Percentiles rank a stretch among this genome's conserved stretches.
These are phyloP conservation scores for Vaccinium corymbosum DNA, from an alignment of 148 eudicot species.

Conservation along the genomic window DNA sequence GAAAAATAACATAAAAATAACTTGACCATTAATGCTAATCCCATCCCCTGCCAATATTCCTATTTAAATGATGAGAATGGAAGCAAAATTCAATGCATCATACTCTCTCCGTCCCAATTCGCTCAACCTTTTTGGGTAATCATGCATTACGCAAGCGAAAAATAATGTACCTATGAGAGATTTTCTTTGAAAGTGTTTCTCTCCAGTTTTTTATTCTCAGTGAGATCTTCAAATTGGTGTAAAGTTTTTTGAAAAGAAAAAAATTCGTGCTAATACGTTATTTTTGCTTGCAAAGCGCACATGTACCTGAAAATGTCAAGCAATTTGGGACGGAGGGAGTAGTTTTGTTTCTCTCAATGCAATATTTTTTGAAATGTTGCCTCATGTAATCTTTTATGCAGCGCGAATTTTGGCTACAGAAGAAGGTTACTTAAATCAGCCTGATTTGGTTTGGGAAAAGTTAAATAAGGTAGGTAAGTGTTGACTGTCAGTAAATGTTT, in stretches of 20 bases:
- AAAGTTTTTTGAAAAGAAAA: too few relatives aligned
- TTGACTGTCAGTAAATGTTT: not conserved
- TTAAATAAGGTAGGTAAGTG: constrained; percentile 64
- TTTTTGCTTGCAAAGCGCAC: too few relatives aligned
- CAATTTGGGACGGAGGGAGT: too few relatives aligned
- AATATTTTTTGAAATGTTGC: not conserved
- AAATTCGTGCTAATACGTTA: too few relatives aligned
- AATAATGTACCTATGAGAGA: too few relatives aligned
- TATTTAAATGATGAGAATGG: not conserved
- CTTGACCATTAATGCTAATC: not conserved
- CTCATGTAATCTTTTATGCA: constrained; percentile 36
- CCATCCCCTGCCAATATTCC: not conserved
- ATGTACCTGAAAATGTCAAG: too few relatives aligned
- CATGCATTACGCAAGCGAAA: too few relatives aligned
- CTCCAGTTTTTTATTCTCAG: too few relatives aligned
- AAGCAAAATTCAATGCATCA: not conserved
- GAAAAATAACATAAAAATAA: not conserved
- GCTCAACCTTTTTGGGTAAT: too few relatives aligned
- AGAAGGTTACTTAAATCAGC: constrained; percentile 91
- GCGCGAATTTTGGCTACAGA: constrained; percentile 90
- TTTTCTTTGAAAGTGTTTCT: too few relatives aligned
- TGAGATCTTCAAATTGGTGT: too few relatives aligned
- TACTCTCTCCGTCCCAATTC: not conserved
- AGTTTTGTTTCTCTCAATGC: not conserved
- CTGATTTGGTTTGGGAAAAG: constrained; percentile 95